Evolutionary conservation across 176 grass and related monocot species (phyloP).

Genomic region (Dendrocalamus sinicus): DNA sequence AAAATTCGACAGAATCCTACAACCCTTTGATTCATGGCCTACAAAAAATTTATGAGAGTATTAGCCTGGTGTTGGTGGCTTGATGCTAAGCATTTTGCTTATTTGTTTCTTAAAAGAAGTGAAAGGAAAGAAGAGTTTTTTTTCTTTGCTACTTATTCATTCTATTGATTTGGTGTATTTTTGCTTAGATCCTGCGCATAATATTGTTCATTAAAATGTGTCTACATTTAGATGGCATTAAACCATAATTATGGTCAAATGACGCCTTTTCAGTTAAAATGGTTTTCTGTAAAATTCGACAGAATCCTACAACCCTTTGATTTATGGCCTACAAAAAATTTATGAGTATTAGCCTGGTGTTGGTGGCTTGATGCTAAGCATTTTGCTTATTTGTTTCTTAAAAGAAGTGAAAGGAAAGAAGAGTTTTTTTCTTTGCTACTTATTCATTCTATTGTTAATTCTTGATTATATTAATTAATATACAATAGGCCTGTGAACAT

Average conservation of each 20-base stretch:
- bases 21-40: not conserved
- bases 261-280: not conserved
- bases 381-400: slow-evolving; percentile 10
- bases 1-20: not conserved
- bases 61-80: slow-evolving; percentile 1
- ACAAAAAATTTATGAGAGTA: not conserved
- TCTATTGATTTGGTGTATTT: not conserved
- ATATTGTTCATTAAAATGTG: slow-evolving; percentile 12
- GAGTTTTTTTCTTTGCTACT: not conserved
- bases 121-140: not conserved
- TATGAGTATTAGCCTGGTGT: not conserved
- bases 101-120: slow-evolving; percentile 7
- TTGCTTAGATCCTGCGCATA: not conserved
- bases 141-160: not conserved
- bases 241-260: slow-evolving; percentile 2
- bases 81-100: not conserved
- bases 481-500: not conserved
- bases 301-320: not conserved
- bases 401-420: not conserved
- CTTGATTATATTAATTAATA: not conserved
- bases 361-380: not conserved
- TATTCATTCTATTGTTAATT: not conserved
- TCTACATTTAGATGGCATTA: not conserved
- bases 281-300: not conserved
- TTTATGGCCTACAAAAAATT: not conserved